Percentiles rank a stretch among this genome's conserved stretches.
These are phyloP conservation scores for Lyophyllum semitale DNA, from an alignment of 768 basidiomycete species.

Conservation along the genomic window DNA sequence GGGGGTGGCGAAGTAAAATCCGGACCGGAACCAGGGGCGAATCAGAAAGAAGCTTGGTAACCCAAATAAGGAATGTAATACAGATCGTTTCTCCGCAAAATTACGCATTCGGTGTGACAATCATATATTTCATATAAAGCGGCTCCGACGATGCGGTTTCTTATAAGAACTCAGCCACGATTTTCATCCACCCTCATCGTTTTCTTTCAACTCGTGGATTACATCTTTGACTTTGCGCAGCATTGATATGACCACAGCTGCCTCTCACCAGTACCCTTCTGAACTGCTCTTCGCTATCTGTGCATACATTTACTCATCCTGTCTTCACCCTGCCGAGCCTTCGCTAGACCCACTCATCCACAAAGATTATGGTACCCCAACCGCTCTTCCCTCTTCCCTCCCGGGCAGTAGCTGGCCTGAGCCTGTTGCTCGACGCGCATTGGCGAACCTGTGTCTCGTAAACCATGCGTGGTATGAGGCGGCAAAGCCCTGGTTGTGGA, in stretches of 20 bases:
- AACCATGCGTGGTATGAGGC: conserved; percentile 79
- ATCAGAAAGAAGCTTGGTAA: background rate
- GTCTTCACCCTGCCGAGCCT: conserved; percentile 52
- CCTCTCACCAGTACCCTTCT: conserved; percentile 56
- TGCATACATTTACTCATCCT: conserved; percentile 66
- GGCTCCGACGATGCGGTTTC: conserved; percentile 1
- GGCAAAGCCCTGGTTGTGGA: conserved; percentile 90
- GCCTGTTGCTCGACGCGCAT: conserved; percentile 59
- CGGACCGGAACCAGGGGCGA: conserved; percentile 13
- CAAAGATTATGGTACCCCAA: conserved; percentile 51
- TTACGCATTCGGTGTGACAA: conserved; percentile 12
- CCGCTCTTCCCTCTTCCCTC: conserved; percentile 70
- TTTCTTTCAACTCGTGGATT: background rate
- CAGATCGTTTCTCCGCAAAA: conserved; percentile 8
- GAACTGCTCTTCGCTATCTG: conserved; percentile 77
- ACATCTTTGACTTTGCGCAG: background rate
- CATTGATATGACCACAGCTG: conserved; percentile 29
- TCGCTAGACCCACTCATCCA: conserved; percentile 74
- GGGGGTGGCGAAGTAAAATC: background rate
- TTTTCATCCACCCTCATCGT: background rate
- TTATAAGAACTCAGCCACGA: conserved; percentile 8
- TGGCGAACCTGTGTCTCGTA: conserved; percentile 74
- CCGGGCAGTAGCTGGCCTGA: conserved; percentile 75
- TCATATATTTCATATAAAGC: conserved; percentile 9
- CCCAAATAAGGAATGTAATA: conserved; percentile 10